Evolutionary conservation across 257 asterid species (phyloP).

Genomic region (Solanum pimpinellifolium): DNA sequence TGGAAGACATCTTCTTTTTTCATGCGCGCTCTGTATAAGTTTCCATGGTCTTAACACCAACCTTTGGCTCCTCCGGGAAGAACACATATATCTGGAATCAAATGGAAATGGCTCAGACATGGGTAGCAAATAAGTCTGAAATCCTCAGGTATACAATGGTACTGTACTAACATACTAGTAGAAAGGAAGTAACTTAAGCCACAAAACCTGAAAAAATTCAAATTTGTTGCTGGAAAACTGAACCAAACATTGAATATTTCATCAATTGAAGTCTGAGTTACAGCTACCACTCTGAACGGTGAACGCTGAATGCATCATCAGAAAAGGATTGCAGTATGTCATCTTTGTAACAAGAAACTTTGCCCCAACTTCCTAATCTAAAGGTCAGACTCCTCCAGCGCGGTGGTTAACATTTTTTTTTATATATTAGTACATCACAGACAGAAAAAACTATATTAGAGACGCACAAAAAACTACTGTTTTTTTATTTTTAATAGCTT

Average conservation of each 20-base stretch:
- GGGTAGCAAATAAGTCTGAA: background rate
- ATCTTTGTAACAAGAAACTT: background rate
- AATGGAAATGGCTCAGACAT: background rate
- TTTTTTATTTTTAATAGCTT: no score
- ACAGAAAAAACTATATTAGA: background rate
- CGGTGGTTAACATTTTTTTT: background rate
- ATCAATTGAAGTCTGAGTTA: background rate
- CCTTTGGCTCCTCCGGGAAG: slow-evolving; percentile 76
- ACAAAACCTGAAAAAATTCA: background rate
- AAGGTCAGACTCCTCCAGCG: background rate
- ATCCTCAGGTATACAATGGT: background rate
- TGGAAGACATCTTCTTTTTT: slow-evolving; percentile 54
- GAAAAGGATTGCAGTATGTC: background rate
- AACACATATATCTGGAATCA: slow-evolving; percentile 66
- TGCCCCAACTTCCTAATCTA: background rate
- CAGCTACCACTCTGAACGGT: background rate
- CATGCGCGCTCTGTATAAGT: slow-evolving; percentile 69
- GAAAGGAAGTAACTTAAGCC: background rate
- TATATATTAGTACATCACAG: background rate
- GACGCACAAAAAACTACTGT: background rate
- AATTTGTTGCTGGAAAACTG: background rate
- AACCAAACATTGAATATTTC: background rate
- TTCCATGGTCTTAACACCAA: slow-evolving; percentile 77
- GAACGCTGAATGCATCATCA: background rate
- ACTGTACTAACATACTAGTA: background rate